Conservation (phyloP, 75 land plant species). For the Ceratopteris richardii region DNA sequence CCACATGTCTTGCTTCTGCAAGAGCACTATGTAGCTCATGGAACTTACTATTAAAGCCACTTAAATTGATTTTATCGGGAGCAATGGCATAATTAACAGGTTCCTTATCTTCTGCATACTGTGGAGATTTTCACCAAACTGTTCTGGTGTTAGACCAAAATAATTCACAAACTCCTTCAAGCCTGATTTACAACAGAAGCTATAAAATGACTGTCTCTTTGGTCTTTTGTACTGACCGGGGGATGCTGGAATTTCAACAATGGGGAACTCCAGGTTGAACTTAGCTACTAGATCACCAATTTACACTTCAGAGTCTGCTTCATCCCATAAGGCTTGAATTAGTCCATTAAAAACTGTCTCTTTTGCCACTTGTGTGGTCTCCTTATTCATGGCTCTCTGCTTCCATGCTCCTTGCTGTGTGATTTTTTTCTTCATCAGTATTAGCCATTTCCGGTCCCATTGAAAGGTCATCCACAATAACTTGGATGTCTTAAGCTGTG, state of each 20-base stretch:
- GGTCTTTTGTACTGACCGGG: conserved; percentile 88
- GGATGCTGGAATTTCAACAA: conserved; percentile 46
- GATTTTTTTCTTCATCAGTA: too few relatives aligned
- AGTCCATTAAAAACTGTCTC: conserved; percentile 28
- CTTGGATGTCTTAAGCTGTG: neutral
- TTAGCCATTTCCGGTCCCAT: too few relatives aligned
- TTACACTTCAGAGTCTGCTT: conserved; percentile 67
- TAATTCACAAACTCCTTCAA: conserved; percentile 56
- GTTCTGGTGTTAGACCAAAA: conserved; percentile 74
- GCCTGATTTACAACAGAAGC: conserved; percentile 65
- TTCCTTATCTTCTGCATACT: conserved; percentile 58
- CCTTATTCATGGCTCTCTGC: conserved; percentile 46
- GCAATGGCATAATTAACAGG: conserved; percentile 55
- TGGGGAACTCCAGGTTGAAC: conserved; percentile 90
- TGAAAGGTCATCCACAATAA: too few relatives aligned
- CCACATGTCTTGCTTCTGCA: conserved; percentile 92
- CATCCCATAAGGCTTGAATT: conserved; percentile 39
- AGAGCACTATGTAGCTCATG: too few relatives aligned
- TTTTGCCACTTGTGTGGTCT: conserved; percentile 30
- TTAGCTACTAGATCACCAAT: too few relatives aligned
- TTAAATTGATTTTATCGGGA: conserved; percentile 78
- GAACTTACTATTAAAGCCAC: conserved; percentile 59
- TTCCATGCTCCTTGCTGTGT: conserved; percentile 56
- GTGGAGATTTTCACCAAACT: conserved; percentile 55
- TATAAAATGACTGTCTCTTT: conserved; percentile 64